These are phyloP conservation scores for Wickerhamia fluorescens DNA, from an alignment of 805 yeast genomes.

Conservation along the genomic window DNA sequence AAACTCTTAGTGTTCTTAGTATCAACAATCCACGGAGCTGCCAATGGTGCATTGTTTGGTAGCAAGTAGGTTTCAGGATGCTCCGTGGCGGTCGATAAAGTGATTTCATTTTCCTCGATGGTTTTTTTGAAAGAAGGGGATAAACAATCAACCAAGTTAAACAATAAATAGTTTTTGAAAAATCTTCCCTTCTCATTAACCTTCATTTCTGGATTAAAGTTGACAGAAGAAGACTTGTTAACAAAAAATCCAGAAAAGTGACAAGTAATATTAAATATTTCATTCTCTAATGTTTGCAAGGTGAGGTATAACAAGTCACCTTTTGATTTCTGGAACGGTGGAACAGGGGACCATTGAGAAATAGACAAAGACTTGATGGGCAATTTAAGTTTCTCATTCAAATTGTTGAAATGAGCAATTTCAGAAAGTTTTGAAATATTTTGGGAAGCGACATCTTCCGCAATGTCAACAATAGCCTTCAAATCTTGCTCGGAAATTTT, in stretches of 20 bases:
- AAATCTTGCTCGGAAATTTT: constrained; percentile 8
- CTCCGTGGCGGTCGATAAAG: constrained; percentile 28
- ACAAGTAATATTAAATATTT: constrained; percentile 70
- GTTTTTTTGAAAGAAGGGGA: constrained; percentile 58
- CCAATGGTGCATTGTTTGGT: constrained; percentile 54
- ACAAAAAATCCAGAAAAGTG: constrained; percentile 74
- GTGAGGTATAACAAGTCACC: constrained; percentile 81
- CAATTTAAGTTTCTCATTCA: constrained; percentile 23
- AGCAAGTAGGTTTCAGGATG: constrained; percentile 52
- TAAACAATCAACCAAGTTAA: constrained; percentile 51
- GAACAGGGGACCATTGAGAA: constrained; percentile 85
- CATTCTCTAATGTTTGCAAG: constrained; percentile 74
- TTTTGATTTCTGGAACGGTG: constrained; percentile 47
- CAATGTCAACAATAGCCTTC: constrained; percentile 5
- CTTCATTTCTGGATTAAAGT: constrained; percentile 61
- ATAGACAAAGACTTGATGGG: constrained; percentile 53
- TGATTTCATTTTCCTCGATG: constrained; percentile 44
- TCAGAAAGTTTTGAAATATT: constrained; percentile 7
- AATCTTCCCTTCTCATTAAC: constrained; percentile 29
- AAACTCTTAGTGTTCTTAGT: constrained; percentile 10
- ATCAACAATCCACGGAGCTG: constrained; percentile 75
- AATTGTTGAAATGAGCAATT: constrained; percentile 21
- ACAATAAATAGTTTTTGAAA: constrained; percentile 44
- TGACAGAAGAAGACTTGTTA: constrained; percentile 57
- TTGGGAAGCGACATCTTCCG: constrained; percentile 4